phyloP scores from a whole-genome alignment of 352 stramenopile species.

The Phytophthora sp. region DNA sequence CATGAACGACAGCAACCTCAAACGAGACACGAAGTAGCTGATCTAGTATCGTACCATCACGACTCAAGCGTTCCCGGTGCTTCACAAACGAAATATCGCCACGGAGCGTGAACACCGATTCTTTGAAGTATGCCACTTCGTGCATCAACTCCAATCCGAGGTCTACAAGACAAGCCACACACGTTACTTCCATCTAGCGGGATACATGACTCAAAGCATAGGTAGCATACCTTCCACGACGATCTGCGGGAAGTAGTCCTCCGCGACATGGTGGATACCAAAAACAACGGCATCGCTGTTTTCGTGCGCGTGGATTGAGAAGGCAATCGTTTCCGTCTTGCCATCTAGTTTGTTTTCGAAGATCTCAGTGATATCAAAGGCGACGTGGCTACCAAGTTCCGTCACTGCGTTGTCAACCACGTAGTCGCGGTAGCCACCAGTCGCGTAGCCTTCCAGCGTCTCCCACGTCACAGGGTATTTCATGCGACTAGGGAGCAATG shows the following conservation, averaged over 20 bases:
- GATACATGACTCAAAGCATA: not conserved
- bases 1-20: no score
- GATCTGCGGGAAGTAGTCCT: constrained; percentile 81
- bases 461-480: constrained; percentile 76
- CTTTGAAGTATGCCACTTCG: constrained; percentile 80
- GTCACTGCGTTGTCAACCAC: constrained; percentile 61
- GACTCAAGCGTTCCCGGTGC: constrained; percentile 75
- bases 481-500: constrained; percentile 44
- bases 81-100: constrained; percentile 85
- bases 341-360: constrained; percentile 56
- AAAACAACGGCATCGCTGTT: constrained; percentile 61
- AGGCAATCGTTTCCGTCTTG: constrained; percentile 55
- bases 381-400: constrained; percentile 65
- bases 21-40: not conserved
- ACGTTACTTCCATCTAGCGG: not conserved
- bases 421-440: constrained; percentile 44
- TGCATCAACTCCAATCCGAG: constrained; percentile 83
- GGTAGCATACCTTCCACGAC: constrained; percentile 62
- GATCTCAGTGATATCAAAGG: constrained; percentile 85
- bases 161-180: constrained; percentile 35
- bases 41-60: constrained; percentile 51
- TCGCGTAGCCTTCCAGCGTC: constrained; percentile 46
- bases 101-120: constrained; percentile 76
- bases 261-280: constrained; percentile 60
- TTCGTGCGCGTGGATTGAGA: constrained; percentile 63